Evolutionary conservation across 23 red algal species (phyloP), one percentile per base, ranked within the genome.

Genomic region (Chondrus crispus): DNA sequence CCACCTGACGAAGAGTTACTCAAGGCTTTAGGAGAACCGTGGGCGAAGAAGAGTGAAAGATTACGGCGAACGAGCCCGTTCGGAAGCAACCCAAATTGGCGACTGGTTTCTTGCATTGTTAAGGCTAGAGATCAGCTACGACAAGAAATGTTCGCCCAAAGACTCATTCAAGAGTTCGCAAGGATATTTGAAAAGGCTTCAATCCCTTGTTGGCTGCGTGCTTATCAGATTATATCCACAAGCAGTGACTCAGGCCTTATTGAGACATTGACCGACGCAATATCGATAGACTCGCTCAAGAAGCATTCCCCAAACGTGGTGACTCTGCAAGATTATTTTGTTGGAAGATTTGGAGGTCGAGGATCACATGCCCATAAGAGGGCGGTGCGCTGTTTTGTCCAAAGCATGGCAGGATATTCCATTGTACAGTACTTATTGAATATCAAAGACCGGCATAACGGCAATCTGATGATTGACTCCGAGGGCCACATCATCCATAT

Each of bases 371-470:
- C 64, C 16, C 89, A 93, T 54, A 94, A 91, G 85, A 88, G 91
- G 30, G 97, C 97, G 13, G 91, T 99, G 46, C 79, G 89, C 38
- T 87, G 84, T 85, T 99, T 99, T 92, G 91, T 94, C 22, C 91
- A 95, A 29, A 93, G 88, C 80, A 99, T 99, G 97, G 97, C 97
- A 14, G 97, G 94, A 1, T 99, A 99, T 71, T 96, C 97, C 3
- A 68, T 99, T 32, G 91, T 96, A 37, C 85, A 89, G 20, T 99
- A 99, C 75, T 73, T 99, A 38, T 55, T 99, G 77, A 91, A 95
- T 36, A 94, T 99, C 37, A 95, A 95, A 66, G 97, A 99, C 54
- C 73, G 97, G 5, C 97, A 99, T 86, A 99, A 99, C 76, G 97
- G 97, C 20, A 99, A 99, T 52, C 85, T 99, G 10, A 88, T 99